Evolutionary conservation across 2,329 filamentous ascomycete genomes (phyloP).

Genomic region (Nemania serpens): DNA sequence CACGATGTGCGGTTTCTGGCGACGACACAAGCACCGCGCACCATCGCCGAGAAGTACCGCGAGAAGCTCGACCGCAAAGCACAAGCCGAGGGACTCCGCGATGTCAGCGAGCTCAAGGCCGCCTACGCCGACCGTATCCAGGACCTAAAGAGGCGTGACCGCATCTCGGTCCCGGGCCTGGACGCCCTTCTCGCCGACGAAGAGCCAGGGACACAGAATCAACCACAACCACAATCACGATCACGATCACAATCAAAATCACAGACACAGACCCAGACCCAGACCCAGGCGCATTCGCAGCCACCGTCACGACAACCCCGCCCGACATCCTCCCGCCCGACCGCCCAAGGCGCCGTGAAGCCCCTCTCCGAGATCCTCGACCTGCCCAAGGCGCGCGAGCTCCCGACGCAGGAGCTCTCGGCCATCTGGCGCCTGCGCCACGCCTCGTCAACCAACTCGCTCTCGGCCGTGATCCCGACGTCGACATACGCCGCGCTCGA

Average conservation of each 20-base stretch:
- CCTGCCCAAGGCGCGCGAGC: conserved; percentile 72
- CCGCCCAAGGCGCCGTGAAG: conserved; percentile 44
- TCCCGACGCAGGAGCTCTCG: conserved; percentile 82
- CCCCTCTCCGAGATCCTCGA: conserved; percentile 67
- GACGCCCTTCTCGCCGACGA: conserved; percentile 40
- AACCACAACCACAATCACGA: neutral
- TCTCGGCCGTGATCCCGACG: conserved; percentile 83
- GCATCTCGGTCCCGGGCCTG: conserved; percentile 52
- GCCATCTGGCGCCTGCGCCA: conserved; percentile 90
- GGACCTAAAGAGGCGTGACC: conserved; percentile 69
- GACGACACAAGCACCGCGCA: conserved; percentile 70
- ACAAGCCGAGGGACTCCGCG: conserved; percentile 68
- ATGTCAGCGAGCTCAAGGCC: conserved; percentile 76
- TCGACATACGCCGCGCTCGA: conserved; percentile 76
- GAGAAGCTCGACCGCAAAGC: conserved; percentile 85
- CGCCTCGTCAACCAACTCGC: conserved; percentile 69
- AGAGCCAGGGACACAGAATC: neutral
- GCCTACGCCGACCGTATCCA: conserved; percentile 86
- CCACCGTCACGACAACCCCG: no score
- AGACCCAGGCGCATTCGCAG: no score
- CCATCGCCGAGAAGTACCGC: conserved; percentile 82
- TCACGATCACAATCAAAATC: conserved; percentile 12
- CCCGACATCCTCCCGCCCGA: no score
- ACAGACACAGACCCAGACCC: no score
- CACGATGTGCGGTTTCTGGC: conserved; percentile 90